phyloP scores from a whole-genome alignment of 345 rosid genomes.

The Gynandropsis gynandra region DNA sequence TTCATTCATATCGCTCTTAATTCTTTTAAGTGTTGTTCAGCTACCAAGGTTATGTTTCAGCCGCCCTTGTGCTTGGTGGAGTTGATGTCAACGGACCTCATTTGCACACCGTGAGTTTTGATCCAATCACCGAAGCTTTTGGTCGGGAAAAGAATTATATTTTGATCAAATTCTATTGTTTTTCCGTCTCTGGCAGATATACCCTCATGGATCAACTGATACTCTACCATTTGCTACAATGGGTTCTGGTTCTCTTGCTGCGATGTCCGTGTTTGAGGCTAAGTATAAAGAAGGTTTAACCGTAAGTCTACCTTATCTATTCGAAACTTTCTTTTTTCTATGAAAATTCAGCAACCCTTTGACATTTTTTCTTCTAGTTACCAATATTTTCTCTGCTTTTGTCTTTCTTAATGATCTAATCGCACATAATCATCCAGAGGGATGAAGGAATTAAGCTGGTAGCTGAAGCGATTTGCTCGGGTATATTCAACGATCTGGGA shows the following conservation, averaged over 20 bases:
- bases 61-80: constrained; percentile 85
- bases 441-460: constrained; percentile 70
- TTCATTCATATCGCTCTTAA: no score
- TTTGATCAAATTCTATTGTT: background rate
- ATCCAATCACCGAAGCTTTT: background rate
- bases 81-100: constrained; percentile 84
- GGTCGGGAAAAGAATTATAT: background rate
- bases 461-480: constrained; percentile 62
- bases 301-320: constrained; percentile 52
- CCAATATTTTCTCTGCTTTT: background rate
- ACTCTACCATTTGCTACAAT: constrained; percentile 85
- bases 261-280: constrained; percentile 75
- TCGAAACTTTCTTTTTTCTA: background rate
- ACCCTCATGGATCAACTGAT: constrained; percentile 83
- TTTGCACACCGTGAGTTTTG: constrained; percentile 57
- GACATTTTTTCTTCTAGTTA: no score
- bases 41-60: constrained; percentile 68
- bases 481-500: constrained; percentile 72
- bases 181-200: constrained; percentile 59
- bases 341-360: no score
- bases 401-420: constrained; percentile 11
- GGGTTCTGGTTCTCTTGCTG: constrained; percentile 94
- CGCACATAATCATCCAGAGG: constrained; percentile 35
- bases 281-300: constrained; percentile 71
- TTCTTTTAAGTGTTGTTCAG: constrained; percentile 33